Percentiles rank a stretch among this genome's conserved stretches.
Conservation (phyloP, 805 yeast genomes). For the Pichia eremophila region DNA sequence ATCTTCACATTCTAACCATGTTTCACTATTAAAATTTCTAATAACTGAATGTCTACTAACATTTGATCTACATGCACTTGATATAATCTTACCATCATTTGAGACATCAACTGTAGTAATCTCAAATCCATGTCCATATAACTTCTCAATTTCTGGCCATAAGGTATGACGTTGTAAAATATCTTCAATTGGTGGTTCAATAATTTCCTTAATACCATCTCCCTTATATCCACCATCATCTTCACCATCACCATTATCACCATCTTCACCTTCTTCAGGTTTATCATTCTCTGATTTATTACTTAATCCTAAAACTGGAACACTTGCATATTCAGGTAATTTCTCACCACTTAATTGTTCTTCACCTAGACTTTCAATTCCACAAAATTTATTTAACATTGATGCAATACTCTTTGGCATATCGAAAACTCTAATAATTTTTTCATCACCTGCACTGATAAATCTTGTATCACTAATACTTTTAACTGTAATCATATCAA, state of each 20-base stretch:
- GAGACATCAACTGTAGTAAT: slow-evolving; percentile 69
- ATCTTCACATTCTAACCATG: slow-evolving; percentile 51
- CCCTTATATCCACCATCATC: slow-evolving; percentile 32
- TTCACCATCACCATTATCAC: slow-evolving; percentile 24
- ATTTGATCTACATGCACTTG: slow-evolving; percentile 90
- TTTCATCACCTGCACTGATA: slow-evolving; percentile 95
- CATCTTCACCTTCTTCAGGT: slow-evolving; percentile 19
- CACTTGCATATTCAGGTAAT: slow-evolving; percentile 70
- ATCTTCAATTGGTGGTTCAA: slow-evolving; percentile 77
- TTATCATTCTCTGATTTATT: slow-evolving; percentile 68
- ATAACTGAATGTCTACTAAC: slow-evolving; percentile 77
- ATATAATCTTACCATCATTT: slow-evolving; percentile 53
- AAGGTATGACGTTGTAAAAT: slow-evolving; percentile 83
- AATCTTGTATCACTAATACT: slow-evolving; percentile 52
- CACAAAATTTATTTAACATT: slow-evolving; percentile 40
- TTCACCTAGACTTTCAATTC: not conserved
- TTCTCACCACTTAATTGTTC: slow-evolving; percentile 8
- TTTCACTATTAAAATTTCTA: slow-evolving; percentile 55
- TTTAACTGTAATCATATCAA: slow-evolving; percentile 81
- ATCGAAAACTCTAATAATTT: slow-evolving; percentile 79
- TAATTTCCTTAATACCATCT: slow-evolving; percentile 21
- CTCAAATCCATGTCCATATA: slow-evolving; percentile 97
- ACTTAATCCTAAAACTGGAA: slow-evolving; percentile 90
- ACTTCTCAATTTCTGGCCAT: slow-evolving; percentile 91
- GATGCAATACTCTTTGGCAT: slow-evolving; percentile 73